Percentiles rank a stretch among this genome's conserved stretches.
phyloP scores from a whole-genome alignment of 1,139 yeast genomes.

The Suhomyces bokatorum region DNA sequence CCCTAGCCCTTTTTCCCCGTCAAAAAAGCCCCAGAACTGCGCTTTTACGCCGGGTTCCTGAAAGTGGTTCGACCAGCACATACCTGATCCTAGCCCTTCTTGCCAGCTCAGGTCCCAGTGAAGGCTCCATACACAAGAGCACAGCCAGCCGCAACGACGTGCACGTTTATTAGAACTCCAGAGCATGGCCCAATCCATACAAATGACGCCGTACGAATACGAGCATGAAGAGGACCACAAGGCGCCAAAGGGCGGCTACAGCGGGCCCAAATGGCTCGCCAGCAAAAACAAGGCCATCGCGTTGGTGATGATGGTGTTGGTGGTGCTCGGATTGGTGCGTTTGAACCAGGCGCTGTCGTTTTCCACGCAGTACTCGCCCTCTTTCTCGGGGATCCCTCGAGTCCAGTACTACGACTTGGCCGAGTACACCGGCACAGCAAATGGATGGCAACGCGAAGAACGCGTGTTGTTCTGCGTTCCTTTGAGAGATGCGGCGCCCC shows the following conservation, averaged over 20 bases:
- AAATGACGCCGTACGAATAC: constrained; percentile 20
- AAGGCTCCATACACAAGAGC: not conserved
- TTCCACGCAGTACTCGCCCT: constrained; percentile 18
- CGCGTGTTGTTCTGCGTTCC: constrained; percentile 60
- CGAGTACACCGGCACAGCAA: constrained; percentile 42
- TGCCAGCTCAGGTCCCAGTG: not conserved
- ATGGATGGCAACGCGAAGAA: constrained; percentile 59
- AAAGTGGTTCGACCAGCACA: not conserved
- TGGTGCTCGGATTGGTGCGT: not conserved
- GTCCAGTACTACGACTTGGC: constrained; percentile 49
- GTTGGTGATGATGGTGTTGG: not conserved
- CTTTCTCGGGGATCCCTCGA: constrained; percentile 21
- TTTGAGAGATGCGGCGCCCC: constrained; percentile 61
- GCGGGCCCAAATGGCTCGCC: not conserved
- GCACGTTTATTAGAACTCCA: not conserved
- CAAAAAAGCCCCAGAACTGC: not conserved
- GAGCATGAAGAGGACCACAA: constrained; percentile 9
- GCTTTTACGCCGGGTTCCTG: not conserved
- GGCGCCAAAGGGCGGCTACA: not conserved
- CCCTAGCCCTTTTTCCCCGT: not conserved
- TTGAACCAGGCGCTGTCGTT: not conserved
- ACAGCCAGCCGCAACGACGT: not conserved
- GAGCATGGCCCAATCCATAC: constrained; percentile 13
- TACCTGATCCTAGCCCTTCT: not conserved
- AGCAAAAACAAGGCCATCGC: not conserved